phyloP scores from a whole-genome alignment of 164 flowering plant genomes.

The Chimonanthus praecox region DNA sequence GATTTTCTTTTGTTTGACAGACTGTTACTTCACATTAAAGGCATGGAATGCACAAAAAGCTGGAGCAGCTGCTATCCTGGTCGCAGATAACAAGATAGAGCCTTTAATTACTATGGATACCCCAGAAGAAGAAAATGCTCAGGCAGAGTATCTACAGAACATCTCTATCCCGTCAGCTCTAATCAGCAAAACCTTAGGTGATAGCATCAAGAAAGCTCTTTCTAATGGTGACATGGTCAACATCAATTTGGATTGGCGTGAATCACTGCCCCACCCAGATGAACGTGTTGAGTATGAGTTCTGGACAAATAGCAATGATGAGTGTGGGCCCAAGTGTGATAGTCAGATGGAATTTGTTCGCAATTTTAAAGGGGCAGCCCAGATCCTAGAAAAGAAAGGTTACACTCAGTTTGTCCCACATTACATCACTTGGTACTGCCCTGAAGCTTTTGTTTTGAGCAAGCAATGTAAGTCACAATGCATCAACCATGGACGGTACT shows the following conservation, averaged over 20 bases:
- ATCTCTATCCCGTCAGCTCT: slow-evolving; percentile 88
- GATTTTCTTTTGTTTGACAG: slow-evolving; percentile 27
- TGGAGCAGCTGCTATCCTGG: slow-evolving; percentile 89
- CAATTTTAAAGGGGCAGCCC: slow-evolving; percentile 91
- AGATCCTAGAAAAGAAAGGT: slow-evolving; percentile 88
- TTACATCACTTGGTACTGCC: slow-evolving; percentile 99
- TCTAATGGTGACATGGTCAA: slow-evolving; percentile 80
- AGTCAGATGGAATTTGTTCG: slow-evolving; percentile 81
- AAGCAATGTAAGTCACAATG: slow-evolving; percentile 94
- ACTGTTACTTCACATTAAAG: slow-evolving; percentile 80
- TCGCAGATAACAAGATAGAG: slow-evolving; percentile 64
- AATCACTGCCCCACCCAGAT: slow-evolving; percentile 98
- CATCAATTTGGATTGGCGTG: slow-evolving; percentile 97
- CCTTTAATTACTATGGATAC: slow-evolving; percentile 90
- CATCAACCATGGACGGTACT: slow-evolving; percentile 90
- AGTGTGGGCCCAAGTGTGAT: slow-evolving; percentile 91
- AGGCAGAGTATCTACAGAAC: slow-evolving; percentile 60
- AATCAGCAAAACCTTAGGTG: slow-evolving; percentile 66
- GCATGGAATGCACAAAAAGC: slow-evolving; percentile 92
- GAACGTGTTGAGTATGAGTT: slow-evolving; percentile 94
- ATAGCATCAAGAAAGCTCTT: slow-evolving; percentile 56
- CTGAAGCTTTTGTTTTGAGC: slow-evolving; percentile 77
- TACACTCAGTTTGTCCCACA: slow-evolving; percentile 94
- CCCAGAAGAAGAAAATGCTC: slow-evolving; percentile 66
- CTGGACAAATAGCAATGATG: slow-evolving; percentile 99